Base-by-base conservation (phyloP, 192 early-diverging fungal genomes). In the Endogone sp. region DNA sequence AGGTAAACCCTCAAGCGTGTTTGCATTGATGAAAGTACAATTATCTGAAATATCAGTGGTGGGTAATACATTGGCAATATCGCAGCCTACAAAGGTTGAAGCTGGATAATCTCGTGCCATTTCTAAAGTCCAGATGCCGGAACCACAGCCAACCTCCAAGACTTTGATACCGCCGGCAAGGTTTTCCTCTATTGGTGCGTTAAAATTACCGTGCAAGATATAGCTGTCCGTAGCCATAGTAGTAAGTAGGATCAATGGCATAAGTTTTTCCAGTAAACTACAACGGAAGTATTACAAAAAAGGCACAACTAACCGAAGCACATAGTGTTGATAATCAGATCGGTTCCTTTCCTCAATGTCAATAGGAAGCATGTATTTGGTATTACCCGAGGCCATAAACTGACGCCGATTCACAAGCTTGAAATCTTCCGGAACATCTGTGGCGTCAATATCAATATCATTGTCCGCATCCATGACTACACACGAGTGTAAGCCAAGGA, bases 71-170 rank as follows among this genome's bases (percentile, higher is more conserved):
- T 57, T 30, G 3, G 63, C 21, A 9, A 68, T 28, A 21, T 68
- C 67, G 23, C 58, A 3, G 21, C 67, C 67, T 2, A 68, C 20
- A 30, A 68, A 68, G 1, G 24, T 21, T 6, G 63, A 66, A 3
- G n/a, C 16, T 3, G 67, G 67, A 9, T 63, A 68, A 11, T 68
- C 60, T 21, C n/a, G 2, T 1, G 67, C 67, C 21, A 66, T 29
- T 29, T 68, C 67, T 2, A 68, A 10, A 2, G 28, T 65, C 67
- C 67, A 68, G 2, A 29, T 16, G 6, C 60, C 67, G 26, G 67
- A 4, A 3, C 67, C 67, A 24, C 67, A 68, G 2, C 67, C 37
- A 11, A 49, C 37, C 6, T 49, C 37, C 37, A 49, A 49, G 16
- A 49, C 37, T 49, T 49, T 49, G 37, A 49, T 49, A 49, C 37